Evolutionary conservation across 1,139 yeast species (phyloP).

Genomic region (Protomyces inouyei): DNA sequence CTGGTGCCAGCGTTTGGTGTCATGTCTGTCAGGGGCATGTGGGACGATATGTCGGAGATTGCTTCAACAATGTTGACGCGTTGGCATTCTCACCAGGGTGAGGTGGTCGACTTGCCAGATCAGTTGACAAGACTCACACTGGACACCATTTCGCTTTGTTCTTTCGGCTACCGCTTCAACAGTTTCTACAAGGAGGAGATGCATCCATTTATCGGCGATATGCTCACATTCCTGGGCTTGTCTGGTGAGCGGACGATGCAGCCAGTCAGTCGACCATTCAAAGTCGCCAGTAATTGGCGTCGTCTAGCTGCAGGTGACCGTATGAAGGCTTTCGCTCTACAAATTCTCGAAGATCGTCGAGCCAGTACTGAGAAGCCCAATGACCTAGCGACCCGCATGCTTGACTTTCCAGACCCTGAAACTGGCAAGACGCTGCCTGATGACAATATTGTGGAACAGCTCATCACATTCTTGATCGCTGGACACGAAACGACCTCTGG

Average conservation of each 20-base stretch:
- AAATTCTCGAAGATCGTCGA: constrained; percentile 12
- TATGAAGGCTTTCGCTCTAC: constrained; percentile 22
- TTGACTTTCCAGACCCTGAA: constrained; percentile 25
- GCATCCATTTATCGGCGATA: constrained; percentile 27
- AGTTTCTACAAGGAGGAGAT: constrained; percentile 27
- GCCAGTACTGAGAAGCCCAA: constrained; percentile 10
- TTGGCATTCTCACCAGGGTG: constrained; percentile 24
- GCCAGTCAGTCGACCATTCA: constrained; percentile 9
- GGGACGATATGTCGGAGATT: constrained; percentile 25
- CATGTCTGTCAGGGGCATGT: constrained; percentile 24
- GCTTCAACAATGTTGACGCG: constrained; percentile 18
- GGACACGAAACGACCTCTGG: constrained; percentile 33
- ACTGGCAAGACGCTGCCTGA: constrained; percentile 18
- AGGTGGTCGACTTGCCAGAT: constrained; percentile 16
- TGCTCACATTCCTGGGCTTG: constrained; percentile 18
- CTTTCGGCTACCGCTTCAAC: constrained; percentile 27
- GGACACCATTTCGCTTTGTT: constrained; percentile 26
- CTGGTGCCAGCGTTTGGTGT: constrained; percentile 27
- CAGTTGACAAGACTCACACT: constrained; percentile 27
- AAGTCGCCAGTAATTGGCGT: constrained; percentile 14
- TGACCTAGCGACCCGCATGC: constrained; percentile 15
- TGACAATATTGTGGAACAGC: constrained; percentile 22
- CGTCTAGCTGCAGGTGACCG: constrained; percentile 21
- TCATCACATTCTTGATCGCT: constrained; percentile 32
- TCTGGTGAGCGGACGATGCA: constrained; percentile 16